Evolutionary conservation across 768 basidiomycete genomes (phyloP), one percentile per base, ranked within the genome.

Genomic region (Boletellus sp.): DNA sequence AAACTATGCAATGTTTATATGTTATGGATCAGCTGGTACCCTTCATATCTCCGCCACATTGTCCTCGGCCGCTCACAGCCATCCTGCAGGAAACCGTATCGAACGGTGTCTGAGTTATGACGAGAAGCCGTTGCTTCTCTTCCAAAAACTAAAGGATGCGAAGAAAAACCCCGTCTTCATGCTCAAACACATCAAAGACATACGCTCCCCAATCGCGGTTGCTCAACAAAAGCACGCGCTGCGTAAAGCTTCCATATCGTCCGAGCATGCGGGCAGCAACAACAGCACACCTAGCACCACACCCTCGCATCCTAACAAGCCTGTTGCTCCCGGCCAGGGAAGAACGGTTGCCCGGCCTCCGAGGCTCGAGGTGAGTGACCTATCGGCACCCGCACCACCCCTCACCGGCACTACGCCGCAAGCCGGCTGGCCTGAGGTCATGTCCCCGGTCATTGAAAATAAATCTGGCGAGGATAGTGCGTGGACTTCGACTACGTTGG

Each of bases 111-210:
- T 99, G 47, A 90, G 90, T 62, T 97, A 96, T 60, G 96, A 99
- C 63, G 96, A 99, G 72, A 98, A 98, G 63, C 96, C 96, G 0
- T 75, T 99, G 31, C 76, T 98, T 42, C 81, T 99, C 35, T 99
- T 99, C 74, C 96, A 98, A 67, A 93, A 90, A 65, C 79, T 98
- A 49, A 99, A 98, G 65, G 96, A 99, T 57, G 84, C 87, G 2
- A 92, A 93, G 70, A 97, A 97, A 72, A 94, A 96, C 54, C 95
- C 96, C 2, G 95, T 99, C 8, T 99, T 99, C 70, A 99, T 99
- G 96, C 80, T 95, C 47, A 90, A 94, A 55, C 91, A 95, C 55
- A 94, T 94, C 70, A 70, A 70, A 64, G 96, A 99, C 63, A 97
- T 99, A 52, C 87, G 92, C 40, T 96, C 94, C 6, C 96, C 96